Conservation (phyloP, 2,329 filamentous ascomycete species). For the Cladosporium sp. region DNA sequence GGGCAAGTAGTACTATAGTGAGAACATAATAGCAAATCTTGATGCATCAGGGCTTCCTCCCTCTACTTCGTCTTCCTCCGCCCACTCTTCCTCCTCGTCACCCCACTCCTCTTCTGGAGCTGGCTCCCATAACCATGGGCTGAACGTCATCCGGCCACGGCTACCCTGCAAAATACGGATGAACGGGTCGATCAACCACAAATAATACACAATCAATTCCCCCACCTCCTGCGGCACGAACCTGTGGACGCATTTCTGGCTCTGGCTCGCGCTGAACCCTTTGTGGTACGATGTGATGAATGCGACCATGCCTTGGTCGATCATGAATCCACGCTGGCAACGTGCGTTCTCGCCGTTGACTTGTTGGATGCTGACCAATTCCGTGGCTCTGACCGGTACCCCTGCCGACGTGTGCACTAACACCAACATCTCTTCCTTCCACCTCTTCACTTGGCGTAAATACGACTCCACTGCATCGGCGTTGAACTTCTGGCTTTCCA, state of each 20-base stretch:
- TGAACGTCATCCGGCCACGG: background rate
- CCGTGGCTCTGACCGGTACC: constrained; percentile 17
- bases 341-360: constrained; percentile 16
- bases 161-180: constrained; percentile 7
- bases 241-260: constrained; percentile 20
- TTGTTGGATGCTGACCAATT: constrained; percentile 21
- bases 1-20: background rate
- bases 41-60: background rate
- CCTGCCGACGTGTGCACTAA: constrained; percentile 21
- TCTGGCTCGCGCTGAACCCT: constrained; percentile 23
- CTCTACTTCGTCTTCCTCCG: background rate
- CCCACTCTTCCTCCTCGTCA: background rate
- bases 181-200: constrained; percentile 20
- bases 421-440: constrained; percentile 21
- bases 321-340: constrained; percentile 19
- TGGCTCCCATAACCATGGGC: constrained; percentile 9
- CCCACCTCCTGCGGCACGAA: constrained; percentile 27
- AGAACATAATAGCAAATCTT: background rate
- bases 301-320: constrained; percentile 22
- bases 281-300: constrained; percentile 24
- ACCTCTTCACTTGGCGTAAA: constrained; percentile 13
- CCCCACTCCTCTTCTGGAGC: constrained; percentile 1
- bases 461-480: constrained; percentile 15
- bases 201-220: constrained; percentile 22
- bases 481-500: background rate